Percentiles rank a stretch among this genome's conserved stretches.
Evolutionary conservation across 2,329 filamentous ascomycete species (phyloP).

Genomic region (Aotearoamyces nothofagi): DNA sequence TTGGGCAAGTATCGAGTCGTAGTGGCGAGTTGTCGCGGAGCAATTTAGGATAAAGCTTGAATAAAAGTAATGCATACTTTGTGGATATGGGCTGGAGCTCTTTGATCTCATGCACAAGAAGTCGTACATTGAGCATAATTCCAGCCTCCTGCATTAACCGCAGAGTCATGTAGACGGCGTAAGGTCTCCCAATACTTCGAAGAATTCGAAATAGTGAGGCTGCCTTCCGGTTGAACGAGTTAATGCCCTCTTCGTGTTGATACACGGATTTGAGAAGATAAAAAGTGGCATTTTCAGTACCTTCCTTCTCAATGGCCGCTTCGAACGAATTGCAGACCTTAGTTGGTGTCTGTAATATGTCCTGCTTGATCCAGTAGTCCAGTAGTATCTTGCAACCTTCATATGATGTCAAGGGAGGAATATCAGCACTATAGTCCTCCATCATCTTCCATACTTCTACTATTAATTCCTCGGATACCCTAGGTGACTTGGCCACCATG

Average conservation of each 20-base stretch:
- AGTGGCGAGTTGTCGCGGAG: slow-evolving; percentile 1
- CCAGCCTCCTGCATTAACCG: not conserved
- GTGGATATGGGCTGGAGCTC: slow-evolving; percentile 1
- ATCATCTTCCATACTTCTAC: slow-evolving; percentile 2
- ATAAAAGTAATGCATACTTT: slow-evolving; percentile 1
- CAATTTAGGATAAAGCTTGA: slow-evolving; percentile 2
- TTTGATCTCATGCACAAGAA: slow-evolving; percentile 2
- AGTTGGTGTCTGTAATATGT: slow-evolving; percentile 3
- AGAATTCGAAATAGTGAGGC: slow-evolving; percentile 1
- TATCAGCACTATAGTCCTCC: not conserved
- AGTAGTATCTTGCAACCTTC: slow-evolving; percentile 6
- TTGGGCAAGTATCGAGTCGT: slow-evolving; percentile 2
- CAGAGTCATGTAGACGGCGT: slow-evolving; percentile 1
- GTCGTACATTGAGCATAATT: slow-evolving; percentile 2
- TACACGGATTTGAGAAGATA: slow-evolving; percentile 6
- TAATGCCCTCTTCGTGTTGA: slow-evolving; percentile 4
- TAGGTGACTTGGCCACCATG: slow-evolving; percentile 2
- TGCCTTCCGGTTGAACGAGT: slow-evolving; percentile 2
- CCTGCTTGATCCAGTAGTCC: slow-evolving; percentile 10
- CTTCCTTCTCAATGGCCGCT: not conserved
- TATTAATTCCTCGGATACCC: slow-evolving; percentile 1
- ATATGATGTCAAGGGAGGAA: slow-evolving; percentile 2
- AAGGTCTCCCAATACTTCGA: not conserved
- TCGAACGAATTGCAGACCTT: slow-evolving; percentile 7
- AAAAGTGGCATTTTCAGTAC: slow-evolving; percentile 2